Conservation (phyloP, 805 yeast species). For the Pichia insulana region DNA sequence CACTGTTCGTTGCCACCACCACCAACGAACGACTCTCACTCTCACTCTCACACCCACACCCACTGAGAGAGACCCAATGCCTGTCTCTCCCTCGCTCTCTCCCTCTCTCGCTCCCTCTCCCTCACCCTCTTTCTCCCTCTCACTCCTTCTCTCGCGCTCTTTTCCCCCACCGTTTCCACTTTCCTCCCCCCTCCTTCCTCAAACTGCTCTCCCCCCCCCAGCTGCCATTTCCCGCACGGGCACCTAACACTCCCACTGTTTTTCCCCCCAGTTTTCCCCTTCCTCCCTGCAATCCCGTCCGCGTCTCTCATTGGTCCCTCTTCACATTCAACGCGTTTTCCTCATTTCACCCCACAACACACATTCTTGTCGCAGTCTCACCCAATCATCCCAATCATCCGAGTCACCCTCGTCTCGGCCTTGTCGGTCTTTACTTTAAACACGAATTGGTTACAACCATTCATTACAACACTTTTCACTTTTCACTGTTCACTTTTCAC, state of each 20-base stretch:
- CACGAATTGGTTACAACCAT: too few species aligned
- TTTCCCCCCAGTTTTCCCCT: too few species aligned
- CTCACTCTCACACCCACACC: background rate
- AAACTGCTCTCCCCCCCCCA: too few species aligned
- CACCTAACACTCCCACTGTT: too few species aligned
- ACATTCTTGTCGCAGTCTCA: background rate
- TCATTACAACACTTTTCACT: background rate
- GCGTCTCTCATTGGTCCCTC: background rate
- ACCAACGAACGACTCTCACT: background rate
- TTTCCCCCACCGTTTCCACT: background rate
- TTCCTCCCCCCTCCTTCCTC: background rate
- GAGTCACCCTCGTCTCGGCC: too few species aligned
- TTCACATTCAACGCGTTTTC: too few species aligned
- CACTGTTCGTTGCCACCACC: background rate
- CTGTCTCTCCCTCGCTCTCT: background rate
- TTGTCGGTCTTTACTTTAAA: conserved; percentile 1
- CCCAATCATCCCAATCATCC: too few species aligned
- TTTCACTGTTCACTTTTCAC: too few species aligned
- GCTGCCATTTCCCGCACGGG: too few species aligned
- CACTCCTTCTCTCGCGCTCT: too few species aligned
- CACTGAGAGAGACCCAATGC: too few species aligned
- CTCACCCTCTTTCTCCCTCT: background rate
- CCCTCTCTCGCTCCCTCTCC: background rate
- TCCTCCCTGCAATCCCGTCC: too few species aligned
- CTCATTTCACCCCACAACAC: background rate